Percentiles rank a stretch among this genome's conserved stretches.
Evolutionary conservation across 1,284 basidiomycete species (phyloP).

Genomic region (Sanghuangporus weigelae): DNA sequence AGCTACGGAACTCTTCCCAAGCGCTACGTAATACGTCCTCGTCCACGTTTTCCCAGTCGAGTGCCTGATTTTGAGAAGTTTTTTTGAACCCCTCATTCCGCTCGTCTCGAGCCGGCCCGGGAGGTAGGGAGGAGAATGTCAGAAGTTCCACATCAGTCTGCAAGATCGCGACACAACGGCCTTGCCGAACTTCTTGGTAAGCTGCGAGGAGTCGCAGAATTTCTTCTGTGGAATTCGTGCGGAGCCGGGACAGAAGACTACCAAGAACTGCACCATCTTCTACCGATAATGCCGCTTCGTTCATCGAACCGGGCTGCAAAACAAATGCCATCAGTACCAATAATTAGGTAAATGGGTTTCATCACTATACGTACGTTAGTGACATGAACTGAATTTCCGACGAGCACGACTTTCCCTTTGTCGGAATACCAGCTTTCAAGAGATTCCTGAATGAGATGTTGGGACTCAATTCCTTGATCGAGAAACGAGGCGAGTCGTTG

Average conservation of each 20-base stretch:
- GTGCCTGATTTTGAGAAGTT: neutral
- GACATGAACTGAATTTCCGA: conserved; percentile 46
- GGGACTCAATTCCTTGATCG: neutral
- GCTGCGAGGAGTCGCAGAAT: conserved; percentile 46
- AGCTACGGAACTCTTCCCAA: conserved; percentile 14
- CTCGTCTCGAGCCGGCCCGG: conserved; percentile 31
- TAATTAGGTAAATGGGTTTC: neutral
- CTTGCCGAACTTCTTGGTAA: conserved; percentile 45
- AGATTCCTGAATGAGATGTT: conserved; percentile 4
- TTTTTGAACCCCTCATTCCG: conserved; percentile 38
- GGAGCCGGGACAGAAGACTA: conserved; percentile 51
- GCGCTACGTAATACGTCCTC: conserved; percentile 7
- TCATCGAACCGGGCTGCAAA: conserved; percentile 1
- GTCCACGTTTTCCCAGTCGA: conserved; percentile 9
- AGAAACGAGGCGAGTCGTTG: conserved; percentile 1
- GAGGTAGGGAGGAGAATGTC: conserved; percentile 34
- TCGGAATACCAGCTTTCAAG: conserved; percentile 47
- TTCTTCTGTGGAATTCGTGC: conserved; percentile 33
- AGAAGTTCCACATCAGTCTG: conserved; percentile 29
- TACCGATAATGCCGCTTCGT: conserved; percentile 25
- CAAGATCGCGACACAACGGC: conserved; percentile 32
- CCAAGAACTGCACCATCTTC: conserved; percentile 56
- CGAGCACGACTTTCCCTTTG: conserved; percentile 34
- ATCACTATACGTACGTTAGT: conserved; percentile 24
- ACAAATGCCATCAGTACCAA: neutral